Base-by-base conservation (phyloP, 768 basidiomycete species). In the Auricularia heimuer region DNA sequence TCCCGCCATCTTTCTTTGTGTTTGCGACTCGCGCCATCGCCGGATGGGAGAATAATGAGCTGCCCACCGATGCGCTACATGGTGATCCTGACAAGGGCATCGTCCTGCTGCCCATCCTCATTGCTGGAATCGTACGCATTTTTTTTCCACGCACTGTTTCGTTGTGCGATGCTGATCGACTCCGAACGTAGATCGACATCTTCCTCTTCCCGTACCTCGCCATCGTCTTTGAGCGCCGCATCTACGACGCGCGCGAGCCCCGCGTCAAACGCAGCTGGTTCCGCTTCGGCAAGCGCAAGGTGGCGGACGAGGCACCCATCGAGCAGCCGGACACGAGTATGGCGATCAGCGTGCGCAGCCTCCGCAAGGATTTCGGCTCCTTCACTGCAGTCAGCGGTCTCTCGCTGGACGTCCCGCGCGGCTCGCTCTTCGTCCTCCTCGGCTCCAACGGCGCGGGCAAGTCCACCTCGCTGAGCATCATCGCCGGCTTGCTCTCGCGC, bases 401-500 rank as follows among this genome's bases (percentile, higher is more conserved):
- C 35, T 84, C 83, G 4, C 72, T 92, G 47, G 81, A 87, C 67
- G 80, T 92, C 11, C 90, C 90, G 1, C 84, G 84, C 69, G 78
- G 75, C 4, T 89, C 89, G 7, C 89, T 91, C n/a, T 91, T 85
- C 69, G 88, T 90, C 35, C 76, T 92, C 8, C 75, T 91, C 11
- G 90, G 89, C 34, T 85, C 88, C 1, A 89, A 89, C 67, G 87
- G 89, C 7, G 88, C 90, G 8, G 90, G 90, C 24, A 92, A 91
- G 74, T 89, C 88, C 0, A 92, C 90, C 0, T 75, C 82, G 0
- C 77, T 92, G 34, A 87, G 86, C 2, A 81, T 90, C 62, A 75
- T 92, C 11, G 88, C 81, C 3, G 83, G 85, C 2, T 77, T 92
- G 11, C 73, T 84, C 8, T 83, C 82, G 4, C 81, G 80, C 21